phyloP scores from a whole-genome alignment of 1,139 yeast species.

The Kodamaea arcana region DNA sequence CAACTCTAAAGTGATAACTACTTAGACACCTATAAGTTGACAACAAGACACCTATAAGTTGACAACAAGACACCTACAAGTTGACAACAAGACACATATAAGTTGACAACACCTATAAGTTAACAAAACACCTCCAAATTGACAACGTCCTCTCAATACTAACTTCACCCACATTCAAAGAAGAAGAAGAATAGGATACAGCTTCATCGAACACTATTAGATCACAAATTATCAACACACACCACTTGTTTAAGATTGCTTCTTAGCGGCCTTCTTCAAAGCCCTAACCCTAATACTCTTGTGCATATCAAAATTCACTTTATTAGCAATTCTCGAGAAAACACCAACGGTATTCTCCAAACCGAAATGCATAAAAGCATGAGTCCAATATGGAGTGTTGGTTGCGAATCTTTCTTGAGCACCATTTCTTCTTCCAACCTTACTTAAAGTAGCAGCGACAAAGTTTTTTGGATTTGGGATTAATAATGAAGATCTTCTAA shows the following conservation, averaged over 20 bases:
- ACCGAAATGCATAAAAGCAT: constrained; percentile 86
- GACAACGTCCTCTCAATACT: too few species aligned
- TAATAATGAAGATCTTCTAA: constrained; percentile 65
- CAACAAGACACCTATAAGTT: too few species aligned
- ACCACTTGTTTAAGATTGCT: too few species aligned
- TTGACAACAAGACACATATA: too few species aligned
- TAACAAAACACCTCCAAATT: too few species aligned
- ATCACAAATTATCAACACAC: background rate
- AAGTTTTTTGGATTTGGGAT: constrained; percentile 83
- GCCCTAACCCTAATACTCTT: constrained; percentile 77
- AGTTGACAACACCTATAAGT: too few species aligned
- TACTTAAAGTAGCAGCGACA: constrained; percentile 62
- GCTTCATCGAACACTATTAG: background rate
- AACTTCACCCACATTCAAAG: background rate
- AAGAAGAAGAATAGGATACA: background rate
- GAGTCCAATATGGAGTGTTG: constrained; percentile 88
- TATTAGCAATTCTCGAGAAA: constrained; percentile 65
- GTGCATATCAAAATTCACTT: constrained; percentile 72
- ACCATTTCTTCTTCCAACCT: constrained; percentile 82
- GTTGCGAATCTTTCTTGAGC: constrained; percentile 90
- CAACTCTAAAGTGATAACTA: too few species aligned
- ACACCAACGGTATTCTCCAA: constrained; percentile 80
- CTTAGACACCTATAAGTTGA: too few species aligned
- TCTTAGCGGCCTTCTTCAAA: constrained; percentile 62
- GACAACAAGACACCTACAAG: too few species aligned